Conservation (phyloP, 495 filamentous ascomycete species). For the Mycothermus thermophilus region DNA sequence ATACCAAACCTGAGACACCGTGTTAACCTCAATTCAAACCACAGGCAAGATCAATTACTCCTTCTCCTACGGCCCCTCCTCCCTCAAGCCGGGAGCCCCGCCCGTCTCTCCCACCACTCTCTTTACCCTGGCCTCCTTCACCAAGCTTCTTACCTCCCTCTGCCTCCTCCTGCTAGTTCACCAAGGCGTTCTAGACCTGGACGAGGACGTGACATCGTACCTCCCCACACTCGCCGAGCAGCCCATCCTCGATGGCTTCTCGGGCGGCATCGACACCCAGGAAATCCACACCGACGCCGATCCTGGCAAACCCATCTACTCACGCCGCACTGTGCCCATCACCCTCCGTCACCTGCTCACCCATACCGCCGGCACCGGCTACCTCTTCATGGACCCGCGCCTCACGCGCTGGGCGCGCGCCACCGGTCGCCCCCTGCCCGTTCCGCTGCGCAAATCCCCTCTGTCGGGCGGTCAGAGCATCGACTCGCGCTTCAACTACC, state of each 20-base stretch:
- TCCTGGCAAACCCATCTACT: slow-evolving; percentile 11
- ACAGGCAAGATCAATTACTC: slow-evolving; percentile 8
- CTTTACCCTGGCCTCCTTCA: slow-evolving; percentile 18
- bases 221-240: slow-evolving; percentile 18
- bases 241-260: slow-evolving; percentile 19
- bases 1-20: no score
- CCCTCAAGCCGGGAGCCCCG: neutral
- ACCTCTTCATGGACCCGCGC: slow-evolving; percentile 15
- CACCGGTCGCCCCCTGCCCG: neutral
- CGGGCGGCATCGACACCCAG: no score
- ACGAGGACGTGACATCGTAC: slow-evolving; percentile 9
- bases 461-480: slow-evolving; percentile 6
- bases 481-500: slow-evolving; percentile 14
- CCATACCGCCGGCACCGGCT: slow-evolving; percentile 21
- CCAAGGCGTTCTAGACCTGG: slow-evolving; percentile 5
- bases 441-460: neutral
- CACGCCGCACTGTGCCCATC: slow-evolving; percentile 14
- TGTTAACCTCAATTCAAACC: neutral
- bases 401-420: slow-evolving; percentile 10
- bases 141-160: slow-evolving; percentile 27
- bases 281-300: no score
- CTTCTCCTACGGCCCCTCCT: slow-evolving; percentile 1
- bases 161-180: slow-evolving; percentile 24
- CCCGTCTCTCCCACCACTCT: neutral
- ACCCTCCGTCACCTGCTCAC: slow-evolving; percentile 23